phyloP scores from a whole-genome alignment of 78 protist species.

The Tieghemostelium lacteum region DNA sequence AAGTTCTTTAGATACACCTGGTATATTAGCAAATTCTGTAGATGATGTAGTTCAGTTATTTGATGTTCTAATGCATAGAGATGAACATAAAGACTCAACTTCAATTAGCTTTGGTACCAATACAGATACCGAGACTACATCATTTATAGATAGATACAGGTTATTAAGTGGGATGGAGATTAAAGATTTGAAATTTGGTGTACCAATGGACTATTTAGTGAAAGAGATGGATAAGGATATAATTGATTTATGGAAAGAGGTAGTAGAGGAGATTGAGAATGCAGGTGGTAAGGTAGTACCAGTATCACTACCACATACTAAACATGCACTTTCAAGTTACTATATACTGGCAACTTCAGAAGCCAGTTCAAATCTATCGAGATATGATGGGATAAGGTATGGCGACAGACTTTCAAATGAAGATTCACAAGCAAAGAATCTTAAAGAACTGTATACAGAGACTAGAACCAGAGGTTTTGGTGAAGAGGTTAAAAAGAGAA shows the following conservation, averaged over 20 bases:
- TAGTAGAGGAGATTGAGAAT: constrained; percentile 33
- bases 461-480: constrained; percentile 77
- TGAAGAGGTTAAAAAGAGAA: constrained; percentile 76
- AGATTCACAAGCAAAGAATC: neutral
- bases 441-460: constrained; percentile 48
- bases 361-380: constrained; percentile 87
- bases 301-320: constrained; percentile 72
- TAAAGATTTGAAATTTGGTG: constrained; percentile 48
- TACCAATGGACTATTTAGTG: constrained; percentile 73
- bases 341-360: constrained; percentile 91
- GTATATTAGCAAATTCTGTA: constrained; percentile 43
- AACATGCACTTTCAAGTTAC: constrained; percentile 83
- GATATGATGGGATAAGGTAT: constrained; percentile 86
- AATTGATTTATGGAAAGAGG: constrained; percentile 62
- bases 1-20: constrained; percentile 86
- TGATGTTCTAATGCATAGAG: constrained; percentile 53
- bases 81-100: constrained; percentile 48
- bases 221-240: constrained; percentile 77
- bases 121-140: neutral
- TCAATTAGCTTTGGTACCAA: constrained; percentile 10
- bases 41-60: constrained; percentile 65
- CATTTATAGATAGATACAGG: neutral
- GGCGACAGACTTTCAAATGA: constrained; percentile 12
- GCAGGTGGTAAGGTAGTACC: constrained; percentile 78
- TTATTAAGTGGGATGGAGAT: neutral